A percentile compares a stretch with the other conserved stretches of the same genome.
phyloP scores from a whole-genome alignment of 169 alveolate genomes.

The Perkinsus chesapeaki region DNA sequence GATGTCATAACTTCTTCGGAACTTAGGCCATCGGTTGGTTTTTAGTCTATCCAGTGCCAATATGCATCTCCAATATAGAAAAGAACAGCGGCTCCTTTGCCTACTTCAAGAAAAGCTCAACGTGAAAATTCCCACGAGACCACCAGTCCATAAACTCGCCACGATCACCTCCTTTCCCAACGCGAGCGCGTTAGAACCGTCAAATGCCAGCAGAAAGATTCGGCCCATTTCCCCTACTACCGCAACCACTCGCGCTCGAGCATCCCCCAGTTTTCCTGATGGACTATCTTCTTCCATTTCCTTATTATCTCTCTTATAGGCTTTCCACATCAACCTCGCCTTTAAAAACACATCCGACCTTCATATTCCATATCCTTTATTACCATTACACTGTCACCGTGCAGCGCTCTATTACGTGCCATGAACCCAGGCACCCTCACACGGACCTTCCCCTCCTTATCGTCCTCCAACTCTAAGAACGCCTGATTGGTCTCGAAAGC shows the following conservation, averaged over 20 bases:
- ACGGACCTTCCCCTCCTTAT: not conserved
- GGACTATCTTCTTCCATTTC: not conserved
- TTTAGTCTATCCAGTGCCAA: no score
- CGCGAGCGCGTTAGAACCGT: not conserved
- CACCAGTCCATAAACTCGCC: no score
- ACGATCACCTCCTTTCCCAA: not conserved
- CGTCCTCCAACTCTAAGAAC: not conserved
- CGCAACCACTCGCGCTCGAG: not conserved
- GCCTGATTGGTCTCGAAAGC: not conserved
- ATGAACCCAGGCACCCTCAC: constrained; percentile 50
- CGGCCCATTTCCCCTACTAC: not conserved
- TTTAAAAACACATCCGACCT: not conserved
- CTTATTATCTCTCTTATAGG: not conserved
- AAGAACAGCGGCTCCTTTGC: no score
- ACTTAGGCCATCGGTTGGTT: no score
- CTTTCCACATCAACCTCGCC: not conserved
- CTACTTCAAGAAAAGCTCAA: no score
- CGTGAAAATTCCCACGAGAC: no score
- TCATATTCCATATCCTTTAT: not conserved
- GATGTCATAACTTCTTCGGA: no score
- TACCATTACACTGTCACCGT: constrained; percentile 54
- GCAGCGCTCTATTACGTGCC: constrained; percentile 55
- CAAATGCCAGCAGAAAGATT: not conserved
- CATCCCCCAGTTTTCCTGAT: not conserved
- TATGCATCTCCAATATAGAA: no score